phyloP scores from a whole-genome alignment of 352 stramenopile species.

The Halophytophthora polymorphica region DNA sequence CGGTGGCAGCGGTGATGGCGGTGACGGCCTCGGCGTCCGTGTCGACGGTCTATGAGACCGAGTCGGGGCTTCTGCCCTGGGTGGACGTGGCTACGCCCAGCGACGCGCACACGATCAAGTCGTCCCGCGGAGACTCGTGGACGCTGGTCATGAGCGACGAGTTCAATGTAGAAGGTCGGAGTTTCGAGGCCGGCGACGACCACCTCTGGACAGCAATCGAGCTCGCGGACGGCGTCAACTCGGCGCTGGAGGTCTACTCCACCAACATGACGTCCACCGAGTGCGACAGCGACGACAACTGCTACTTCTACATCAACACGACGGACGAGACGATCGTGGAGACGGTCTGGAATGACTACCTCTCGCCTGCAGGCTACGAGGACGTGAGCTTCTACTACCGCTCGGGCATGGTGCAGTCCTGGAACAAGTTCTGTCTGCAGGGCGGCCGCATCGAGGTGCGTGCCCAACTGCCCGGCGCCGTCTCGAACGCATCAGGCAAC shows the following conservation, averaged over 20 bases:
- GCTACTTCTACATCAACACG: slow-evolving; percentile 15
- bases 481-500: slow-evolving; percentile 33
- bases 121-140: slow-evolving; percentile 41
- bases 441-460: slow-evolving; percentile 85
- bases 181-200: slow-evolving; percentile 87
- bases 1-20: too few species aligned
- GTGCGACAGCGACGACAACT: slow-evolving; percentile 10
- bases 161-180: slow-evolving; percentile 32
- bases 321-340: slow-evolving; percentile 10
- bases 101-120: slow-evolving; percentile 9
- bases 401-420: slow-evolving; percentile 78
- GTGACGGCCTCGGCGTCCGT: too few species aligned
- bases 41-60: too few species aligned
- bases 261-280: slow-evolving; percentile 39
- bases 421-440: slow-evolving; percentile 93
- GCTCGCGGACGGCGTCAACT: slow-evolving; percentile 4
- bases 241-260: slow-evolving; percentile 87
- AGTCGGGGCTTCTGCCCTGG: slow-evolving; percentile 18
- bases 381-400: slow-evolving; percentile 11
- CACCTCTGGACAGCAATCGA: slow-evolving; percentile 65
- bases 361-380: slow-evolving; percentile 12
- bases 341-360: slow-evolving; percentile 15
- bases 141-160: slow-evolving; percentile 48
- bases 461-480: slow-evolving; percentile 79
- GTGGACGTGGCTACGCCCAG: slow-evolving; percentile 18